Evolutionary conservation across 352 stramenopile species (phyloP), one percentile per base, ranked within the genome.

Genomic region (Pythium periplocum): DNA sequence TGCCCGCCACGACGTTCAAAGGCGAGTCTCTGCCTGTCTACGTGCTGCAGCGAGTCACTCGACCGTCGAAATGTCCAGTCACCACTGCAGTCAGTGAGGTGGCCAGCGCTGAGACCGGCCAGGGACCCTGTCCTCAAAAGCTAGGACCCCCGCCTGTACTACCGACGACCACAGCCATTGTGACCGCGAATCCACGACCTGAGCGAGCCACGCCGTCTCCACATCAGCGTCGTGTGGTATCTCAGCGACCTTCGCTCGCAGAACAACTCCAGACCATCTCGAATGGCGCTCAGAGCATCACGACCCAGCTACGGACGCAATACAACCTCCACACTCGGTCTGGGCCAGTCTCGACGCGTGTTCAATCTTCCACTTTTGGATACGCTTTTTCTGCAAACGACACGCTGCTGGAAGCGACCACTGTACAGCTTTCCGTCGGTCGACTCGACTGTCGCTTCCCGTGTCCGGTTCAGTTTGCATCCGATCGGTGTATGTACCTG

Each of bases 191-290:
- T 12, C 38, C 7, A 8, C 38, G 38, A 8, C 38, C 7, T 42
- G 12, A 12, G 7, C 38, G 12, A 8, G 38, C 38, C 38, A 6
- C 48, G 32, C n/a, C 45, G 17, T 51, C 26, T 10, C 12, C 1
- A 53, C 26, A 6, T 6, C 34, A 4, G 26, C 31, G 3, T 33
- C 39, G 12, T 30, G n/a, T 35, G 30, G 33, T 32, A 56, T 6
- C 4, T 4, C 36, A 40, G 33, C 43, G 8, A 2, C 72, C 78
- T 3, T 87, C 73, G 4, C 65, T 87, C 8, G 69, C 75, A 0
- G 76, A 90, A n/a, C 78, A 90, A 40, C 73, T 87, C 46, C 69
- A 78, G 32, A 52, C 63, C 17, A 86, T 90, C 42, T 85, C 74
- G 0, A 65, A 78, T 41, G 55, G 51, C 11, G 76, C 69, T 0